Percentiles rank a stretch among this genome's conserved stretches.
These are phyloP conservation scores for Cupressus sempervirens DNA, from an alignment of 75 land plant genomes.

Conservation along the genomic window DNA sequence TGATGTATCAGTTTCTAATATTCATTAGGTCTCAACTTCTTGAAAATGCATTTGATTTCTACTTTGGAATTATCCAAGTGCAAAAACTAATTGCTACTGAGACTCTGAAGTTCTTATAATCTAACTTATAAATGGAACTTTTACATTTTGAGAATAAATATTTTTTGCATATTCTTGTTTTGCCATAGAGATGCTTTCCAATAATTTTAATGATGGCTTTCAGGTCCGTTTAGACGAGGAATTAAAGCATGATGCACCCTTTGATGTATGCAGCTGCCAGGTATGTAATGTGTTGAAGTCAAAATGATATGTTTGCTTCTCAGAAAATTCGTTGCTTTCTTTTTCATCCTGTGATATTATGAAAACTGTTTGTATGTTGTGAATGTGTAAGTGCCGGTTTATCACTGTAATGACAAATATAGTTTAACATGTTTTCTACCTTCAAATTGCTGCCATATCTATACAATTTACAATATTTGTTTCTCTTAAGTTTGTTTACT, in stretches of 20 bases:
- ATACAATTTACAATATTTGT: neutral
- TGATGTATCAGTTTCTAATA: neutral
- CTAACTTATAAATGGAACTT: neutral
- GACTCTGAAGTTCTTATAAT: neutral
- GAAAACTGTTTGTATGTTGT: neutral
- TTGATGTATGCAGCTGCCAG: constrained; percentile 93
- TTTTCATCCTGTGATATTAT: neutral
- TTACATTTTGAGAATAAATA: neutral
- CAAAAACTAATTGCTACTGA: neutral
- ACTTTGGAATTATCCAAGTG: neutral
- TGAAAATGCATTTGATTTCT: neutral
- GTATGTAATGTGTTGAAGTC: constrained; percentile 25
- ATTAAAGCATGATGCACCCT: constrained; percentile 72
- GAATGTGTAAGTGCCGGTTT: neutral
- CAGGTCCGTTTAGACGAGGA: constrained; percentile 61
- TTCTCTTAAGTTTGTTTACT: neutral
- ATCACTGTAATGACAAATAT: neutral
- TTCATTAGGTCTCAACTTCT: too few relatives aligned
- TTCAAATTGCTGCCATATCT: neutral
- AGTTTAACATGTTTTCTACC: neutral
- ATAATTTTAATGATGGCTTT: constrained; percentile 9
- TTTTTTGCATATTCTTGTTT: neutral
- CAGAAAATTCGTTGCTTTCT: neutral
- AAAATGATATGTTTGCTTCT: neutral
- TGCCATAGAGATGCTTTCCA: neutral